Evolutionary conservation across 2,329 filamentous ascomycete species (phyloP), one percentile per base, ranked within the genome.

Genomic region (Talaromyces amestolkiae): DNA sequence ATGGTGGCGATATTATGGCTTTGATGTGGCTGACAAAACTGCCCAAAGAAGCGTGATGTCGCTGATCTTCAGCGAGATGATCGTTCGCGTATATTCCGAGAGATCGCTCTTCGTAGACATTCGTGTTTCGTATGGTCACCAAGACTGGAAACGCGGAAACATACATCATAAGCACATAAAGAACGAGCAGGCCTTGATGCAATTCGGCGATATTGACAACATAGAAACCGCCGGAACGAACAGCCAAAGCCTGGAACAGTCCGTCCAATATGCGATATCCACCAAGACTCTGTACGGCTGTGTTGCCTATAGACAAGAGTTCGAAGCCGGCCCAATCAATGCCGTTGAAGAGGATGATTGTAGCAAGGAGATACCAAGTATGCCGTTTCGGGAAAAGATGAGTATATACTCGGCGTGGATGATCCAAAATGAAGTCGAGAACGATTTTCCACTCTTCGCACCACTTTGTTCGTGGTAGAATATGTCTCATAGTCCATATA

Each of bases 41-140:
- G 61, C 70, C 72, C 19, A 67, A 68, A 33, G 69, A 68, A n/a
- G 63, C 65, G 24, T 68, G 70, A 11, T 66, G 67, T 19, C 69
- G 65, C 24, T 68, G 67, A 7, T 69, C 68, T 13, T 70, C 68
- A 22, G 66, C 58, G 6, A 65, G 58, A 47, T 72, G 66, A 53
- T 80, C 76, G 11, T 76, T 71, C 43, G 76, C 74, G 64, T 76
- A 78, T 31, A 78, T 75, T 0, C 88, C 88, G 1, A 91, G 79
- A 0, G 86, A 88, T 7, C 87, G 82, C 71, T 91, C 88, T 72
- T 91, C 89, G 72, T 91, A 91, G 35, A 90, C 86, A 71, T 91
- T 91, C 45, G 88, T 89, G 72, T 88, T 86, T 33, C 89, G 84
- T 54, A 78, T 78, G 7, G 74, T 77, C 6, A 78, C 68, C 11